These are phyloP conservation scores for Zoysia japonica DNA, from an alignment of 176 grass and related monocot genomes.

Conservation along the genomic window DNA sequence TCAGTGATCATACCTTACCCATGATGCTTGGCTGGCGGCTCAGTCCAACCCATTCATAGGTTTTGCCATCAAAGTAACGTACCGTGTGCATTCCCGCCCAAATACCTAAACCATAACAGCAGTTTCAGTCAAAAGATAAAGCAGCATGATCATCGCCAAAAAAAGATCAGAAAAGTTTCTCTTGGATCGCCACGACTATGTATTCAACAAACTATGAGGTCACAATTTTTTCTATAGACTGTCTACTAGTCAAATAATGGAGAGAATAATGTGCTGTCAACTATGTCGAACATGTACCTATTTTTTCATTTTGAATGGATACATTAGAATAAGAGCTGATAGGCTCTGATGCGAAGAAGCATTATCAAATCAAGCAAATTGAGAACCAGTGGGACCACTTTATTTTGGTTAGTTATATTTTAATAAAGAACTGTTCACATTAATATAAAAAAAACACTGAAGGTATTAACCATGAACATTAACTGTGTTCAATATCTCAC, in stretches of 20 bases:
- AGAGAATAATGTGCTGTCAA: background rate
- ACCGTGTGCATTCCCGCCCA: conserved; percentile 98
- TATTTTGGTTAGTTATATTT: background rate
- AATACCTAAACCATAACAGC: conserved; percentile 74
- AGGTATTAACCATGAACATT: conserved; percentile 9
- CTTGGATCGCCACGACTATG: background rate
- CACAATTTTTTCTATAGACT: background rate
- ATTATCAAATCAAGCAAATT: conserved; percentile 27
- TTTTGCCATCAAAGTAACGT: conserved; percentile 95
- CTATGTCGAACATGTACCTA: background rate
- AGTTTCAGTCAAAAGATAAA: conserved; percentile 4
- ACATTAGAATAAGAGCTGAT: conserved; percentile 17
- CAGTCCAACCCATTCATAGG: conserved; percentile 96
- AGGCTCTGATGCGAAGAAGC: conserved; percentile 29
- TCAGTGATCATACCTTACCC: conserved; percentile 81
- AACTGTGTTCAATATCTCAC: conserved; percentile 49
- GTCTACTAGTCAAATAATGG: conserved; percentile 1
- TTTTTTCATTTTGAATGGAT: conserved; percentile 2
- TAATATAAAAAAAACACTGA: conserved; percentile 15
- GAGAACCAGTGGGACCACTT: background rate
- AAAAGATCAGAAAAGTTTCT: conserved; percentile 7
- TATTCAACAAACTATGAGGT: background rate
- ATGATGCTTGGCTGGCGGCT: conserved; percentile 96
- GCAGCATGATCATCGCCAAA: background rate
- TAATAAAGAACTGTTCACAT: conserved; percentile 9